Base-by-base conservation (phyloP, 257 asterid genomes). In the Petrea volubilis region DNA sequence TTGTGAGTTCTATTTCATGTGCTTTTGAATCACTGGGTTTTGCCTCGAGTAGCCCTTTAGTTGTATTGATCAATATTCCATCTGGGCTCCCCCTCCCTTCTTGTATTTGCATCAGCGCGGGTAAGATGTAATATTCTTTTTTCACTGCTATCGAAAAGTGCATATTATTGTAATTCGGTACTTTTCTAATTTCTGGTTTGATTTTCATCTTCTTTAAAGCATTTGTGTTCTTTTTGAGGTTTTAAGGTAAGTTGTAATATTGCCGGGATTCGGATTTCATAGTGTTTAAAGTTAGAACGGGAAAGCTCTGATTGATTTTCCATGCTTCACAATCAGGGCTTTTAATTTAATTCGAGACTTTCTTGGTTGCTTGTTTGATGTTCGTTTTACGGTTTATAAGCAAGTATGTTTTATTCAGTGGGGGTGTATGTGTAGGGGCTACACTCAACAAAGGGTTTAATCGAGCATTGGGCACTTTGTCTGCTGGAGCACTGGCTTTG, bases 401-500 rank as follows among this genome's bases (percentile, higher is more conserved):
- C 20, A 9, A 72, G 10, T 52, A 12, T 68, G 33, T 70, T 46
- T 58, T 53, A n/a, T 71, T 38, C 40, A n/a, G 31, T 27, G 33
- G 36, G 24, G n/a, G n/a, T 52, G 68, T 62, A 40, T 36, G 15
- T 71, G 57, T 38, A 92, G 97, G 98, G 72, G 98, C 97, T 64
- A 93, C 98, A 27, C 81, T 93, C 15, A 93, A 79, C 85, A 93
- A 93, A 78, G 98, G 98, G 31, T 90, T 87, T 74, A 93, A 90
- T 80, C 93, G 98, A 31, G 98, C 90, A 18, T 57, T 93, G 36
- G 98, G 98, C 62, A 90, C 98, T 21, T 47, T 93, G 3, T 90
- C 95, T 57, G 98, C 98, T 33, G 98, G 98, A 77, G 90, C 87
- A 38, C 87, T 93, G 20, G 90, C 98, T 61, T 74, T 93, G 56